Evolutionary conservation across 495 filamentous ascomycete genomes (phyloP), one percentile per base, ranked within the genome.

Genomic region (Margaritispora aquatica): DNA sequence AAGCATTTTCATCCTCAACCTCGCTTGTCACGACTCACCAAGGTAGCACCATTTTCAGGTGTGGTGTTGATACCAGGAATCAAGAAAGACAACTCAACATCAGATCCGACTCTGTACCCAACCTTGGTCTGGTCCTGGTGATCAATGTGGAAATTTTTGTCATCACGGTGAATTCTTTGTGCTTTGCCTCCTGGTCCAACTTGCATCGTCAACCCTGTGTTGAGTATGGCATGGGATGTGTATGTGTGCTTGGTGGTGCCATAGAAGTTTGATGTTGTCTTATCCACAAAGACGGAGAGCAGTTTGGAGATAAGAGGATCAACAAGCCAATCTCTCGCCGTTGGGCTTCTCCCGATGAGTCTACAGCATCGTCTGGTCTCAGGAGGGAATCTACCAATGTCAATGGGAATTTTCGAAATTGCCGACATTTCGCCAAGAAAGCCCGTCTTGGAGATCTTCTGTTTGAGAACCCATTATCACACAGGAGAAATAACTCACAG

Each of bases 61-160:
- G 47, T 50, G 4, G 47, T 50, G 8, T 4, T 22, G 8, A 50
- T 26, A 3, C 47, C 47, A 7, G 47, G 47, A 11, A 50, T 50
- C 24, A 50, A 26, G 21, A 50, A 50, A n/a, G 47, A 50, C 21
- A 50, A n/a, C 24, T 50, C 47, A 4, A 50, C 2, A n/a, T 50
- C 47, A 5, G 47, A 24, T 50, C 47, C 47, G 26, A 53, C 26
- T 11, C 26, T 5, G 26, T 53, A 53, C 51, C 51, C 51, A 10
- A 13, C 34, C 26, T 34, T 34, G 2, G 24, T 53, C 51, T 29
- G 26, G 21, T 53, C 51, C 1, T 4, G 5, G 34, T 53, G 51
- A 10, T 53, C 51, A 10, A 53, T 26, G 21, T 53, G 27, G n/a
- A 29, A 34, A 31, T 53, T 53, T 26, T 53, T 53, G 26, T 53